phyloP scores from a whole-genome alignment of 2,329 filamentous ascomycete species.

The Fusarium sp. region DNA sequence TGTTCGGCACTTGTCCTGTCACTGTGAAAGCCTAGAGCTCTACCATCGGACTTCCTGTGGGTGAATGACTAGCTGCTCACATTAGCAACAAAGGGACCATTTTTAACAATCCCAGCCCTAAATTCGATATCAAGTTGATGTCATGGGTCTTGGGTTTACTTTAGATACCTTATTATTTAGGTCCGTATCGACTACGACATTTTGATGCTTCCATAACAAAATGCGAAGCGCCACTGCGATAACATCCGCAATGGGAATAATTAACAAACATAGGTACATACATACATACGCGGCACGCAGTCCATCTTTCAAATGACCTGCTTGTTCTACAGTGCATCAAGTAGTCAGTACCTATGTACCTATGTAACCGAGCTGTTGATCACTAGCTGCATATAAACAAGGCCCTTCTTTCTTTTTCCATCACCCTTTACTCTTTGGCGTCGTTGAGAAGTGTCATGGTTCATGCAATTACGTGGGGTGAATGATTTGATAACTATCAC shows the following conservation, averaged over 20 bases:
- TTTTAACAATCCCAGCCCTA: neutral
- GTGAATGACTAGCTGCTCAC: neutral
- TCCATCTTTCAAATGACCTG: neutral
- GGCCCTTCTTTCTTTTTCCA: neutral
- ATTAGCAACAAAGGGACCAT: neutral
- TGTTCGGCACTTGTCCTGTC: conserved; percentile 28
- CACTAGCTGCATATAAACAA: neutral
- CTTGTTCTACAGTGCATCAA: neutral
- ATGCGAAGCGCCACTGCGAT: conserved; percentile 7
- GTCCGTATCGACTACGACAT: neutral
- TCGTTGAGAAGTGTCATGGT: conserved; percentile 13
- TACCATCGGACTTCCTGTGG: neutral
- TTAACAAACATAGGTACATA: neutral
- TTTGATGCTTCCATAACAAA: neutral
- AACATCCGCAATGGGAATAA: neutral
- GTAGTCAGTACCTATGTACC: neutral
- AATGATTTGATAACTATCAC: neutral
- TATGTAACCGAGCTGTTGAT: neutral
- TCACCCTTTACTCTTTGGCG: neutral
- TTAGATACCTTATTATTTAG: neutral
- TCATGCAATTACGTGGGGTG: conserved; percentile 14
- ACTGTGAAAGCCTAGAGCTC: conserved; percentile 1
- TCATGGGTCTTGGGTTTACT: neutral
- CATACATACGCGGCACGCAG: neutral
- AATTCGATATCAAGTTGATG: neutral